Evolutionary conservation across 352 stramenopile genomes (phyloP).

Genomic region (Elongisporangium senticosum): DNA sequence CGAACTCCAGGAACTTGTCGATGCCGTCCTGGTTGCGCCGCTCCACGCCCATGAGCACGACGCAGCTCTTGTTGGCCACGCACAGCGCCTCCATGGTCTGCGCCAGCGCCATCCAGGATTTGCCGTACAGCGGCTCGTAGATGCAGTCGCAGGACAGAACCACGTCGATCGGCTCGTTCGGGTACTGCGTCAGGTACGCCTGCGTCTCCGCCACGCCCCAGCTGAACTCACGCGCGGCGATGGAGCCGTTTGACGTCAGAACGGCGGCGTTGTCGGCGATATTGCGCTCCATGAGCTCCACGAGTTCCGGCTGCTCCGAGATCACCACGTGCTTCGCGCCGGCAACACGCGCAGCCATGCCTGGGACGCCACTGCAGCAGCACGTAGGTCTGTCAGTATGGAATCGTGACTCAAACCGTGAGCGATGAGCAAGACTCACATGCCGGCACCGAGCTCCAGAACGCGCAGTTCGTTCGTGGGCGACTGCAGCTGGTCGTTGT

Average conservation of each 20-base stretch:
- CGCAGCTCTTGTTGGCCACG: conserved; percentile 32
- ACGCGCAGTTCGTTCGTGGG: conserved; percentile 37
- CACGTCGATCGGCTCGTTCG: conserved; percentile 75
- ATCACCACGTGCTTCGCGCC: conserved; percentile 83
- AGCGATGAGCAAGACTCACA: conserved; percentile 39
- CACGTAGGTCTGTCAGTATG: background rate
- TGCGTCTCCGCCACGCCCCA: conserved; percentile 79
- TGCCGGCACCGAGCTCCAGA: conserved; percentile 79
- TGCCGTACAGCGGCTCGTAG: conserved; percentile 92
- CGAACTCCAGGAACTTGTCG: conserved; percentile 71
- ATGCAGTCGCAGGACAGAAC: conserved; percentile 94
- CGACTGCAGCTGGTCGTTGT: conserved; percentile 24
- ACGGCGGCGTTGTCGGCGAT: conserved; percentile 38
- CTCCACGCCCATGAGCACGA: conserved; percentile 79
- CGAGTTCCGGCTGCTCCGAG: conserved; percentile 88
- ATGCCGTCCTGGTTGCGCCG: conserved; percentile 76
- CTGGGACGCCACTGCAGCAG: conserved; percentile 74
- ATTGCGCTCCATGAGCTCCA: conserved; percentile 83
- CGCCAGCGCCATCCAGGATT: conserved; percentile 83
- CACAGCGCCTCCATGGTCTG: conserved; percentile 85
- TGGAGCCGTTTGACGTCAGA: conserved; percentile 27
- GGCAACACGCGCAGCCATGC: conserved; percentile 86
- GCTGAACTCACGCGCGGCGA: conserved; percentile 51
- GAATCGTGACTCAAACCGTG: background rate
- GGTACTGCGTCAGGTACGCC: conserved; percentile 48